Evolutionary conservation across 2,329 filamentous ascomycete species (phyloP), one percentile per base, ranked within the genome.

Genomic region (Colletotrichum echinochloae): DNA sequence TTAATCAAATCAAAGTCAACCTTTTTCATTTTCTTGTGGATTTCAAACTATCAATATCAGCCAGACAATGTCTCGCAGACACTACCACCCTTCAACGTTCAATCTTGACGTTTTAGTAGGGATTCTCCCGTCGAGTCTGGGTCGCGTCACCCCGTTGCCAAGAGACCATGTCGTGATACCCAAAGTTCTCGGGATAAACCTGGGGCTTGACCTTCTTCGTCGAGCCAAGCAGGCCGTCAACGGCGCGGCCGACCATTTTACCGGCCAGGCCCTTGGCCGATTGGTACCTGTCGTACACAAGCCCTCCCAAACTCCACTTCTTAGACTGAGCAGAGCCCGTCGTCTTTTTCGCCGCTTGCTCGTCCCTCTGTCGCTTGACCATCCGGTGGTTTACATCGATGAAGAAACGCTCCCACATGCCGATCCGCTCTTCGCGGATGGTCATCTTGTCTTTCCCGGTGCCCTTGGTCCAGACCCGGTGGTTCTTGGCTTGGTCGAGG

Each of bases 331-430:
- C 9, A 5, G 18, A 23, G 37, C 28, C 35, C 7, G 37, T 14
- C 28, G 41, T n/a, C 7, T 46, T 26, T 18, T 41, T 33, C 1
- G 49, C 35, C n/a, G 14, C n/a, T 52, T 41, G 3, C 51, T 54
- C 30, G 5, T 56, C 48, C 18, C 18, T 23, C 3, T 73, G 60
- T 59, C 57, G 59, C 8, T 57, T 41, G 3, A 72, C 39, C 33
- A 73, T 57, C 44, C 70, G 55, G 5, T 74, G 57, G 26, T 75
- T 73, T 23, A 74, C 44, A 11, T 66, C 52, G 26, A 74, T 73
- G 65, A 68, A 73, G 23, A 74, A 37, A 2, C 73, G 57, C 52
- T 75, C 74, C 74, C 74, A 75, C 69, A 74, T 70, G 12, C 74
- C 74, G 18, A 75, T 66, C 12, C 68, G 62, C 55, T 75, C 74